These are phyloP conservation scores for Lathyrus aphaca DNA, from an alignment of 306 rosid species.

Conservation along the genomic window DNA sequence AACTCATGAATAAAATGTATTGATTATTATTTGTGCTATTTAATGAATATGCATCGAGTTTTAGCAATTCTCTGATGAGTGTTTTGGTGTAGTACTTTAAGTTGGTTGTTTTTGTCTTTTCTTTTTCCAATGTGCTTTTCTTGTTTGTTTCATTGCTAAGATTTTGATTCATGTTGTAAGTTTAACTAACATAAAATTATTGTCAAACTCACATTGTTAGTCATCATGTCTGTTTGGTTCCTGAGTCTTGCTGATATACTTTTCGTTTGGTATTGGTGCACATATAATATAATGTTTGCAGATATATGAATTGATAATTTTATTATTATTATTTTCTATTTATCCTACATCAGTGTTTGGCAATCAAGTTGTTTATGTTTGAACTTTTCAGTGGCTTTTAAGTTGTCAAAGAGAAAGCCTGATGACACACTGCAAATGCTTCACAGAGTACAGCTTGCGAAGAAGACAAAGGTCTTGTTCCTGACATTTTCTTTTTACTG, in stretches of 20 bases:
- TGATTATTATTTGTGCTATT: neutral
- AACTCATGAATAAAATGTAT: neutral
- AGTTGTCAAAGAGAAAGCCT: conserved; percentile 87
- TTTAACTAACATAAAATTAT: neutral
- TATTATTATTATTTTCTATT: conserved; percentile 8
- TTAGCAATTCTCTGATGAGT: neutral
- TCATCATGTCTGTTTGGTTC: neutral
- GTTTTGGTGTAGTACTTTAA: neutral
- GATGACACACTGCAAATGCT: conserved; percentile 88
- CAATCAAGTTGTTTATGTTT: conserved; percentile 35
- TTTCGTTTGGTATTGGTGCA: neutral
- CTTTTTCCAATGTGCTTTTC: neutral
- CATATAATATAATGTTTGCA: conserved; percentile 17
- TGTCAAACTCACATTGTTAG: conserved; percentile 5
- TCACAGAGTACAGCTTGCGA: conserved; percentile 81
- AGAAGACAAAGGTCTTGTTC: conserved; percentile 73
- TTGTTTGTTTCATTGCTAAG: neutral
- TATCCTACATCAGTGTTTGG: conserved; percentile 31
- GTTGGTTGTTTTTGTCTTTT: neutral
- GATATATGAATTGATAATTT: conserved; percentile 11
- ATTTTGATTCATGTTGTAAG: neutral
- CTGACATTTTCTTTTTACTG: neutral
- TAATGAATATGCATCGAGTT: neutral
- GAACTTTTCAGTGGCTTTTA: conserved; percentile 88
- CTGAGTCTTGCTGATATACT: neutral